Percentiles rank a stretch among this genome's conserved stretches.
phyloP scores from a whole-genome alignment of 176 grass and related monocot species.

The Carex pumila region DNA sequence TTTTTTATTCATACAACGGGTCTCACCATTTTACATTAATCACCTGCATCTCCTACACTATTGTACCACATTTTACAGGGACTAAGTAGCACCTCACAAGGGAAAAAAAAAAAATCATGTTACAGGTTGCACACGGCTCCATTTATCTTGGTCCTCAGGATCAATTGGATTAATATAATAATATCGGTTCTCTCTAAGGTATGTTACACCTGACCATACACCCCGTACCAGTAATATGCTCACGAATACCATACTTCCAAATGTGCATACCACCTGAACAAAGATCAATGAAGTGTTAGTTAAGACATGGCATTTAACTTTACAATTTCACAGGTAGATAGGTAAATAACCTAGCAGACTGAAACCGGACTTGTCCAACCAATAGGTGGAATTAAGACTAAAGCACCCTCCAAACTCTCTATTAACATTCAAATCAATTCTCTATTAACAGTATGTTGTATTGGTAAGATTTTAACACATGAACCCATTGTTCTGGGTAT shows the following conservation, averaged over 20 bases:
- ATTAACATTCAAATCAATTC: background rate
- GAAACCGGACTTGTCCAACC: background rate
- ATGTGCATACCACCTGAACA: constrained; percentile 74
- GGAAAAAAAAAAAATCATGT: constrained; percentile 29
- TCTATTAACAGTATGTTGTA: background rate
- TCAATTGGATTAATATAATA: constrained; percentile 63
- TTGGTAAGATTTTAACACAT: background rate
- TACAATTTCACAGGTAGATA: background rate
- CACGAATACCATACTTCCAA: constrained; percentile 87
- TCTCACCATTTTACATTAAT: background rate
- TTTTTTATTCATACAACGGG: background rate
- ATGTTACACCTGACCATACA: constrained; percentile 78
- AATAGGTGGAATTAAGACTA: background rate
- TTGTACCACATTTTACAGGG: background rate
- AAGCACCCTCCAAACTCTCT: background rate
- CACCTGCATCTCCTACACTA: background rate
- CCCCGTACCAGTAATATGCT: constrained; percentile 90
- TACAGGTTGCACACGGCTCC: constrained; percentile 61
- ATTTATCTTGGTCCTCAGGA: constrained; percentile 41
- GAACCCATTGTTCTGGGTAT: background rate
- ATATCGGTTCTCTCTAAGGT: constrained; percentile 70
- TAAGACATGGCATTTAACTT: background rate
- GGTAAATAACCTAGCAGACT: background rate
- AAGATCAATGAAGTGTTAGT: background rate
- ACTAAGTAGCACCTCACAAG: background rate